These are phyloP conservation scores for Diaporthe vaccinii DNA, from an alignment of 2,329 filamentous ascomycete genomes.

Conservation along the genomic window DNA sequence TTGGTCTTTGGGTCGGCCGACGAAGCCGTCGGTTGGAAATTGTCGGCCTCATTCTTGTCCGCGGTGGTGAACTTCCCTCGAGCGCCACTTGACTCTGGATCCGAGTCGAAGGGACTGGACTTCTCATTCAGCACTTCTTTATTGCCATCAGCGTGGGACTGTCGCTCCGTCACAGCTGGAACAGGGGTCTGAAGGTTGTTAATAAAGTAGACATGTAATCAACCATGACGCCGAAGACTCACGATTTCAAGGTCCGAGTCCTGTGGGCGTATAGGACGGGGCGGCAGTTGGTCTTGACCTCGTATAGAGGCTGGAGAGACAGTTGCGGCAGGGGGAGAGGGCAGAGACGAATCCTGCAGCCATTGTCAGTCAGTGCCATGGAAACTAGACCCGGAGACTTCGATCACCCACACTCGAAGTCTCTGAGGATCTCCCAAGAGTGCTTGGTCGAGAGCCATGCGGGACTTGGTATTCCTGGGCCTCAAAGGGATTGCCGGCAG, in stretches of 20 bases:
- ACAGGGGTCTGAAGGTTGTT: constrained; percentile 39
- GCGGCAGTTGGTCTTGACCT: neutral
- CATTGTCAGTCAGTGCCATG: neutral
- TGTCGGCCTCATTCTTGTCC: constrained; percentile 37
- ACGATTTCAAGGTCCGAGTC: constrained; percentile 41
- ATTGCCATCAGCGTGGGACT: neutral
- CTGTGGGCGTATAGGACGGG: neutral
- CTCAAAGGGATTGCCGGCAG: constrained; percentile 38
- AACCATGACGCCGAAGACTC: neutral
- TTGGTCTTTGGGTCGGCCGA: constrained; percentile 22
- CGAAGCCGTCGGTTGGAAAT: neutral
- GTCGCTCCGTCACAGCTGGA: neutral
- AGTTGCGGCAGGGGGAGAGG: constrained; percentile 27
- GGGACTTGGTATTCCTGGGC: constrained; percentile 36
- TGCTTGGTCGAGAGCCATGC: constrained; percentile 16
- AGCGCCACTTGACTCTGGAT: constrained; percentile 40
- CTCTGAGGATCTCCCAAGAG: constrained; percentile 5
- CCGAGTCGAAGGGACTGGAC: constrained; percentile 33
- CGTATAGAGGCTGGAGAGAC: neutral
- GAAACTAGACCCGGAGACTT: neutral
- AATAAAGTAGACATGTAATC: neutral
- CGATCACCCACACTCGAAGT: constrained; percentile 22
- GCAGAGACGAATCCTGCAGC: constrained; percentile 25
- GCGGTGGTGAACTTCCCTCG: constrained; percentile 16
- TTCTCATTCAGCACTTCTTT: constrained; percentile 44